Base-by-base conservation (phyloP, 805 yeast species). In the Teunomyces tritomae region DNA sequence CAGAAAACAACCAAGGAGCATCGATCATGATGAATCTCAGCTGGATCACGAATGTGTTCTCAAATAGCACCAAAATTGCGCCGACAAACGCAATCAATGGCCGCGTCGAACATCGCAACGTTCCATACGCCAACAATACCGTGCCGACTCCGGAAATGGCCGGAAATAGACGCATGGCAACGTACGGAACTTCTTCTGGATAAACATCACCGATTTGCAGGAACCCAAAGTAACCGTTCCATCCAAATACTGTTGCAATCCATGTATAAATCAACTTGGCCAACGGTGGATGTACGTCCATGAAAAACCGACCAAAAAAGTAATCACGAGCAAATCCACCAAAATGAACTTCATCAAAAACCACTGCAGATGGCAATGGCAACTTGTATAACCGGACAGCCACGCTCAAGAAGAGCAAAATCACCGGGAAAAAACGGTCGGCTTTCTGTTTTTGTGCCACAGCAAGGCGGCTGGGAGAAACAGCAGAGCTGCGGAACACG, bases 261-360 rank as follows among this genome's bases (percentile, higher is more conserved):
- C 77, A 71, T 28, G 80, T 81, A 56, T 76, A 83, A 9, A 83
- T 62, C 64, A 86, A 65, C 54, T 84, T 82, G 33, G 78, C 83
- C 44, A 86, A 67, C 4, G 92, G 91, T 8, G 92, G 91, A 53
- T 85, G 85, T 26, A 84, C 84, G 57, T 84, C 90, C 56, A 85
- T 70, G 64, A 83, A 85, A 61, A 80, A 84, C 35, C 76, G 71
- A 20, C 88, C 87, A 44, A 70, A 70, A 53, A 74, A 73, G 63
- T 82, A 82, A 32, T 73, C 67, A 37, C 62, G 56, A 7, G 73
- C 69, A 53, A 62, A 71, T 1, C 66, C 64, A 5, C 74, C 73
- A 34, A 71, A 63, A 50, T 74, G 77, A 1, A 65, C 64, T 51
- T 79, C 83, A 54, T 76, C 81, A 52, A 75, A 75, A n/a, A 76